Conservation (phyloP, 352 stramenopile species). For the Pythium monospermum region DNA sequence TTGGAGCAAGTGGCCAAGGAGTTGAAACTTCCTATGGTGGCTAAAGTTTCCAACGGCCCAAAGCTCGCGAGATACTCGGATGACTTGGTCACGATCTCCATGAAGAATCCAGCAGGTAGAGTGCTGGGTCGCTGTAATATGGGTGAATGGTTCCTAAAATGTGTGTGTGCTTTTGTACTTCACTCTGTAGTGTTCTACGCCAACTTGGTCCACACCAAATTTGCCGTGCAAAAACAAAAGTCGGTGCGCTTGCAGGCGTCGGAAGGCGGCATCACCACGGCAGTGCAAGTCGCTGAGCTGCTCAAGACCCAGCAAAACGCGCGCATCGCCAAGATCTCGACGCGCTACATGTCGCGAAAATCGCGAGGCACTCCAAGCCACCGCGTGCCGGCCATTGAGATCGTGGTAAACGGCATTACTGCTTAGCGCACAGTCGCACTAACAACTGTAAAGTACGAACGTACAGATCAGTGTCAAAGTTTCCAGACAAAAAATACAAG, state of each 20-base stretch:
- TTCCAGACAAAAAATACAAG: no score
- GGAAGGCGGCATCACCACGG: slow-evolving; percentile 65
- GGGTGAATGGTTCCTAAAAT: neutral
- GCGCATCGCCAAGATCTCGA: slow-evolving; percentile 58
- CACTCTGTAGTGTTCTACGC: slow-evolving; percentile 57
- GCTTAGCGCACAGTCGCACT: neutral
- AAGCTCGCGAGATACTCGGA: slow-evolving; percentile 67
- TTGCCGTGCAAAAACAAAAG: slow-evolving; percentile 61
- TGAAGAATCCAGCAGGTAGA: slow-evolving; percentile 59
- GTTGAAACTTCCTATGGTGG: slow-evolving; percentile 34
- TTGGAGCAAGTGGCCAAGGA: slow-evolving; percentile 41
- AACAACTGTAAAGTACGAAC: no score
- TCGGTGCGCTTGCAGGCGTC: slow-evolving; percentile 58
- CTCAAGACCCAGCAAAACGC: slow-evolving; percentile 59
- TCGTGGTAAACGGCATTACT: slow-evolving; percentile 46
- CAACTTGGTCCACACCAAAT: slow-evolving; percentile 79
- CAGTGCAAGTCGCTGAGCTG: slow-evolving; percentile 66
- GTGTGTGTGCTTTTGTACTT: neutral
- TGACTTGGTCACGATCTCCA: slow-evolving; percentile 68
- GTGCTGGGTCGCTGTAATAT: neutral
- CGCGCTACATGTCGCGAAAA: slow-evolving; percentile 55
- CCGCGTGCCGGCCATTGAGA: slow-evolving; percentile 68
- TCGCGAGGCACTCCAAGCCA: slow-evolving; percentile 43
- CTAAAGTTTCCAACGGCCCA: slow-evolving; percentile 42
- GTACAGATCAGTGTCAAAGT: no score